Percentiles rank a stretch among this genome's conserved stretches.
These are phyloP conservation scores for Breynia disticha DNA, from an alignment of 441 rosid species.

Conservation along the genomic window DNA sequence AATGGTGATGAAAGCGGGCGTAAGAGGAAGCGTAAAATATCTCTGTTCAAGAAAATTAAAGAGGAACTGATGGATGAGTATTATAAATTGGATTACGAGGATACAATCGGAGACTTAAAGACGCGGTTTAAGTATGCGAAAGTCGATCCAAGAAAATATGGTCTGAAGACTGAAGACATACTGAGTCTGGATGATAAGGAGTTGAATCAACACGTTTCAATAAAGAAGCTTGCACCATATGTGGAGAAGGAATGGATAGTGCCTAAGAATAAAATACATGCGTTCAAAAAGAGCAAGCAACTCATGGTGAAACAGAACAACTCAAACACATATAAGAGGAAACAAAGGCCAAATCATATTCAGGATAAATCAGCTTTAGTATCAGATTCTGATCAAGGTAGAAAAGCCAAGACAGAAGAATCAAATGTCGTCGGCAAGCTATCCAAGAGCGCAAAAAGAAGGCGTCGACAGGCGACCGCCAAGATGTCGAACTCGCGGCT, in stretches of 20 bases:
- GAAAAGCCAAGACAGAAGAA: constrained; percentile 16
- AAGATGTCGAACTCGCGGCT: constrained; percentile 47
- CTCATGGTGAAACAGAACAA: constrained; percentile 22
- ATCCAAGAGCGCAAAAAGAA: constrained; percentile 57
- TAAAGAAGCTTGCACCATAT: constrained; percentile 78
- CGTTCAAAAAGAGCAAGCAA: constrained; percentile 43
- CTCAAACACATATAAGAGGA: constrained; percentile 27
- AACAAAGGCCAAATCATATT: constrained; percentile 23
- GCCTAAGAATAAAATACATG: constrained; percentile 30
- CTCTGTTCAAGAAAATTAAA: constrained; percentile 51
- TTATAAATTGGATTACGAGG: constrained; percentile 90
- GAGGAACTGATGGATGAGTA: constrained; percentile 85
- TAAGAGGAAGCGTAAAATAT: constrained; percentile 65
- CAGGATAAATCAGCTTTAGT: constrained; percentile 16
- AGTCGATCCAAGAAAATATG: constrained; percentile 54
- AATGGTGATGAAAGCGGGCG: constrained; percentile 40
- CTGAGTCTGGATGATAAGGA: constrained; percentile 55
- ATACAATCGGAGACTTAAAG: constrained; percentile 67
- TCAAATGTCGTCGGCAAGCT: constrained; percentile 21
- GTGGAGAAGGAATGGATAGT: constrained; percentile 75
- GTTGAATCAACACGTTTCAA: constrained; percentile 72
- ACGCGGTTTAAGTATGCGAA: constrained; percentile 85
- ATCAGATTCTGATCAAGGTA: constrained; percentile 17
- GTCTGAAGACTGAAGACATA: constrained; percentile 53
- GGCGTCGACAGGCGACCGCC: constrained; percentile 35